Base-by-base conservation (phyloP, 257 asterid genomes). In the Plantago ovata region DNA sequence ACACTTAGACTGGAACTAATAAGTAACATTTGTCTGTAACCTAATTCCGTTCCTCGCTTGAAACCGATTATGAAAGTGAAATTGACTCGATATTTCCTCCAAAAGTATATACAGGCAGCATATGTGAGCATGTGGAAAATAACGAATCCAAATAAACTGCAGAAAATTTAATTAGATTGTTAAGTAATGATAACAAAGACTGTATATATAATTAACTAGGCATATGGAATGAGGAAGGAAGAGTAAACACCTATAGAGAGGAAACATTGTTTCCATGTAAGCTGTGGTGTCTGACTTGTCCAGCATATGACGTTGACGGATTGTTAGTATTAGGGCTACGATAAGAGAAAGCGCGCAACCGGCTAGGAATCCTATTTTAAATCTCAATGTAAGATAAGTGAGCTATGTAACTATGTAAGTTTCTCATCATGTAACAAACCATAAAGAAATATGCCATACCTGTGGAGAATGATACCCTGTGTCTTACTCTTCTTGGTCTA, bases 261-360 rank as follows among this genome's bases (percentile, higher is more conserved):
- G 90, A 54, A 77, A 79, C 82, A 82, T 79, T 44, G 82, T 77
- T 22, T 77, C 79, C 86, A 82, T 79, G 68, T 82, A 82, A 39
- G 69, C 4, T 6, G 13, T 48, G 33, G 78, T 68, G 43, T 76
- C 86, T 10, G 32, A 58, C 32, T 75, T 56, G 45, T 72, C 79
- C 4, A 79, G 67, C 22, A 82, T 48, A 19, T 68, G 22, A 13
- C 75, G 72, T n/a, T 82, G 70, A 1, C 75, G 75, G 15, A 67
- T 40, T 36, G 63, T 42, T 40, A 67, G 54, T 1, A 40, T 63
- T 24, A 72, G 52, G 12, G 77, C 70, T 11, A 72, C 14, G 14
- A 62, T 19, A 53, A 72, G 77, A 68, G 74, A 53, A 45, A 67
- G 18, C 19, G 77, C 49, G 64, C 72, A 72, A 13, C 77, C 77